Conservation (phyloP, 345 rosid genomes). For the Angophora floribunda region DNA sequence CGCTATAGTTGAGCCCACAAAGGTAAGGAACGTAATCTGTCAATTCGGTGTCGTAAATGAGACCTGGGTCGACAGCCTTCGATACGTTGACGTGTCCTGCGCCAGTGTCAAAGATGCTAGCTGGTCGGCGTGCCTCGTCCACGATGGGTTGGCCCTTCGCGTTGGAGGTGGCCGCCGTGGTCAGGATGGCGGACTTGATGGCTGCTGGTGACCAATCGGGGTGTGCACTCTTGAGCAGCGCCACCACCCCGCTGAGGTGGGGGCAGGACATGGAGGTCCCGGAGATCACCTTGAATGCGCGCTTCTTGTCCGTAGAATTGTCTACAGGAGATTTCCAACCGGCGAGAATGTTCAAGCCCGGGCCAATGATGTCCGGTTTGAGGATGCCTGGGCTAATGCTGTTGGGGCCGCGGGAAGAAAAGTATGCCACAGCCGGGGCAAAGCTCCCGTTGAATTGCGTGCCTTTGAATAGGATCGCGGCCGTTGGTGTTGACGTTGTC, state of each 20-base stretch:
- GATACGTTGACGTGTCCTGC: conserved; percentile 58
- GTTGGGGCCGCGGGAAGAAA: conserved; percentile 51
- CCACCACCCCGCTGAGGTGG: conserved; percentile 41
- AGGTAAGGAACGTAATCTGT: conserved; percentile 35
- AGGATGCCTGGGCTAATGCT: conserved; percentile 26
- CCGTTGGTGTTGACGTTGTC: conserved; percentile 11
- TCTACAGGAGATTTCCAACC: conserved; percentile 18
- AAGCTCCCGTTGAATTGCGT: conserved; percentile 8
- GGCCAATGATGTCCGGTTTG: conserved; percentile 42
- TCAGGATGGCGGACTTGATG: conserved; percentile 40
- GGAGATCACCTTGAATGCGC: conserved; percentile 18
- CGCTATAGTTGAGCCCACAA: conserved; percentile 33
- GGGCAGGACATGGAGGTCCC: conserved; percentile 58
- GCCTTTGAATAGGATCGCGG: conserved; percentile 9
- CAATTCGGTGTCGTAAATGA: conserved; percentile 40
- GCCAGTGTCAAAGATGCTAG: conserved; percentile 47
- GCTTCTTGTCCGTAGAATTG: neutral
- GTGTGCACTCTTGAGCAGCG: conserved; percentile 29
- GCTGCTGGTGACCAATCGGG: conserved; percentile 45
- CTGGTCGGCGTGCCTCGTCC: conserved; percentile 35
- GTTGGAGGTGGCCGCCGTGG: conserved; percentile 15
- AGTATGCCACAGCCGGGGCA: conserved; percentile 22
- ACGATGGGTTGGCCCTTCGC: conserved; percentile 14
- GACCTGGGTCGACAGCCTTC: conserved; percentile 47
- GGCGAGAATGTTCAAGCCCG: conserved; percentile 25